Conservation (phyloP, 192 early-diverging fungal species). For the Chytriomyces confervae region DNA sequence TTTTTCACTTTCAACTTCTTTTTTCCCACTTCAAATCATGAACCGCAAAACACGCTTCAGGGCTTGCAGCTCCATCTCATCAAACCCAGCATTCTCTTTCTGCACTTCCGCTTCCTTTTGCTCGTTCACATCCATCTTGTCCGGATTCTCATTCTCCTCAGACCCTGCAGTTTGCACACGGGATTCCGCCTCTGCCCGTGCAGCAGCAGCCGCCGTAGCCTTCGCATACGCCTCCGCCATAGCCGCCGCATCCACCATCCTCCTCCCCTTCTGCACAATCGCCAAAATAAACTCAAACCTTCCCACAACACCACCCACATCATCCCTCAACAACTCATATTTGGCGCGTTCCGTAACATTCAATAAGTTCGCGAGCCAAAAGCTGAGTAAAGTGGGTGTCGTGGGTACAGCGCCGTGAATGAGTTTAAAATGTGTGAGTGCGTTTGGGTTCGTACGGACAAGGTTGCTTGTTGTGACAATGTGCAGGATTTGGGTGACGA, state of each 20-base stretch:
- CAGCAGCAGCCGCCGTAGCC: neutral
- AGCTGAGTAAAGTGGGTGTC: neutral
- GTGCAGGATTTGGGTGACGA: neutral
- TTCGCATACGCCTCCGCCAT: conserved; percentile 2
- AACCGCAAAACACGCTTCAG: neutral
- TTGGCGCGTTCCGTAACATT: conserved; percentile 18
- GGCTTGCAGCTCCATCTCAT: neutral
- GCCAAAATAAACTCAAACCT: conserved; percentile 11
- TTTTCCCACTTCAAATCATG: neutral
- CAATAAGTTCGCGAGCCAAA: conserved; percentile 19
- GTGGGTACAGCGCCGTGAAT: conserved; percentile 20
- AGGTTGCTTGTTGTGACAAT: neutral
- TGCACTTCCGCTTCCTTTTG: too few relatives aligned
- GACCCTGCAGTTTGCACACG: too few relatives aligned
- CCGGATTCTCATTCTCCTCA: too few relatives aligned
- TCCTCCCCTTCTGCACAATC: conserved; percentile 1
- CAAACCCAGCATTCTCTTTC: neutral
- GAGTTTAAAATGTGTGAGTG: conserved; percentile 15
- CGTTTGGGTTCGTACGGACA: neutral
- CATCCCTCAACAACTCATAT: conserved; percentile 23
- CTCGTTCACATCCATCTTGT: too few relatives aligned
- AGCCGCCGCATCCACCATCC: neutral
- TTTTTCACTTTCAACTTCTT: neutral
- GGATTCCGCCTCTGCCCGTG: neutral
- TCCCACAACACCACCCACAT: conserved; percentile 23